Conservation (phyloP, 2,329 filamentous ascomycete genomes). For the Chrysosporium keratinophilum region DNA sequence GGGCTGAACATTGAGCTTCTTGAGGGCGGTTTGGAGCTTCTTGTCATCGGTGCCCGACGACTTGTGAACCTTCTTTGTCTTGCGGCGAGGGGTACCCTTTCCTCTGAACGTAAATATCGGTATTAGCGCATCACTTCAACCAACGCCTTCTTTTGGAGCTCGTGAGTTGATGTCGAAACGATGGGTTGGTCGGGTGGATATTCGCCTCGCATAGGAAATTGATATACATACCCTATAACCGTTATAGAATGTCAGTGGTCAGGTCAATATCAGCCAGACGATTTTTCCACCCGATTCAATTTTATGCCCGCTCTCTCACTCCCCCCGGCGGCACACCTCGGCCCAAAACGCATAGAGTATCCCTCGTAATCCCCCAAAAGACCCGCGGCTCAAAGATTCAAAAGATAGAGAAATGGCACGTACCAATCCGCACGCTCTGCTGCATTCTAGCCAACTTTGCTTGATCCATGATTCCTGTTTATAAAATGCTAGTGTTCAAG, state of each 20-base stretch:
- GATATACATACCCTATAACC: constrained; percentile 23
- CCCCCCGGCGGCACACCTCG: not conserved
- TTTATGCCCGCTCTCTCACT: not conserved
- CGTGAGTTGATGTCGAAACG: not conserved
- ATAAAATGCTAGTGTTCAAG: constrained; percentile 1
- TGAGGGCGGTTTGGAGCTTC: constrained; percentile 93
- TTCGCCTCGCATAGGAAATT: constrained; percentile 1
- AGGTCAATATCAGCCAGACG: not conserved
- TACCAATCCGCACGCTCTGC: constrained; percentile 61
- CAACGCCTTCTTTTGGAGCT: not conserved
- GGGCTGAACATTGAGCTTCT: constrained; percentile 99
- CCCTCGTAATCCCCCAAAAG: no score
- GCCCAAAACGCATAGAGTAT: not conserved
- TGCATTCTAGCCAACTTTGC: constrained; percentile 58
- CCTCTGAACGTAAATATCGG: constrained; percentile 47
- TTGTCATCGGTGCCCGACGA: constrained; percentile 94
- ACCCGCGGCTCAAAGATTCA: not conserved
- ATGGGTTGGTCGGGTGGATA: not conserved
- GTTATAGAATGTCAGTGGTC: constrained; percentile 16
- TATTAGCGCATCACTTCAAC: constrained; percentile 13
- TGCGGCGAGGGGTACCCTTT: constrained; percentile 95
- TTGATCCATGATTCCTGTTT: constrained; percentile 46
- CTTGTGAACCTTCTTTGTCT: constrained; percentile 96
- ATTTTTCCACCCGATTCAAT: not conserved
- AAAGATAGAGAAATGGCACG: constrained; percentile 24